phyloP scores from a whole-genome alignment of 805 yeast genomes.

The Barnettozyma vustinii region DNA sequence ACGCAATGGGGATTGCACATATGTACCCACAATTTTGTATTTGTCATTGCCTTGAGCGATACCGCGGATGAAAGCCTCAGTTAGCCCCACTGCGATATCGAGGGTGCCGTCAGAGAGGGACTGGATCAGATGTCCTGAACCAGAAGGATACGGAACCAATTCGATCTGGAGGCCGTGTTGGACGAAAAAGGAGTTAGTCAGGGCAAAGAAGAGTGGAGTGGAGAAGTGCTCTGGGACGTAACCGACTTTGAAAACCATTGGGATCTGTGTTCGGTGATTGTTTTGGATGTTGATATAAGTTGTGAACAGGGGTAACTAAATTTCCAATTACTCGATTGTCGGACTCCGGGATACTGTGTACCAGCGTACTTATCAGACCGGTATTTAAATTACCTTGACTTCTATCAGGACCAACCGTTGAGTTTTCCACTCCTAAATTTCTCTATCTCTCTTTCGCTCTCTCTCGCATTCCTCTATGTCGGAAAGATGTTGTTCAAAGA shows the following conservation, averaged over 20 bases:
- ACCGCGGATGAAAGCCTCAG: conserved; percentile 88
- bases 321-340: no score
- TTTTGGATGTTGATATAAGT: no score
- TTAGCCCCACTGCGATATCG: conserved; percentile 81
- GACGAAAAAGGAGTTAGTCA: conserved; percentile 49
- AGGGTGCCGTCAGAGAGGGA: conserved; percentile 57
- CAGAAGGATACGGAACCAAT: conserved; percentile 69
- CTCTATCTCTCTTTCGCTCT: no score
- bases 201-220: conserved; percentile 77
- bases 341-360: no score
- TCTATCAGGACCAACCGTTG: no score
- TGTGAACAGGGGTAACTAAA: no score
- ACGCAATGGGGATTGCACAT: conserved; percentile 79
- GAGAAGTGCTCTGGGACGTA: conserved; percentile 90
- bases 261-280: background rate
- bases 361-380: background rate
- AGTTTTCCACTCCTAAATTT: no score
- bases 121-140: conserved; percentile 83
- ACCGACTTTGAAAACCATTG: conserved; percentile 52
- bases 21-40: conserved; percentile 72
- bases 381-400: background rate
- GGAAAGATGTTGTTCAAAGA: no score
- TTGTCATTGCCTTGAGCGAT: conserved; percentile 46
- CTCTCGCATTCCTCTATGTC: no score
- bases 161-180: conserved; percentile 49